Conservation (phyloP, 2,329 filamentous ascomycete species). For the Fusarium sublunatum region DNA sequence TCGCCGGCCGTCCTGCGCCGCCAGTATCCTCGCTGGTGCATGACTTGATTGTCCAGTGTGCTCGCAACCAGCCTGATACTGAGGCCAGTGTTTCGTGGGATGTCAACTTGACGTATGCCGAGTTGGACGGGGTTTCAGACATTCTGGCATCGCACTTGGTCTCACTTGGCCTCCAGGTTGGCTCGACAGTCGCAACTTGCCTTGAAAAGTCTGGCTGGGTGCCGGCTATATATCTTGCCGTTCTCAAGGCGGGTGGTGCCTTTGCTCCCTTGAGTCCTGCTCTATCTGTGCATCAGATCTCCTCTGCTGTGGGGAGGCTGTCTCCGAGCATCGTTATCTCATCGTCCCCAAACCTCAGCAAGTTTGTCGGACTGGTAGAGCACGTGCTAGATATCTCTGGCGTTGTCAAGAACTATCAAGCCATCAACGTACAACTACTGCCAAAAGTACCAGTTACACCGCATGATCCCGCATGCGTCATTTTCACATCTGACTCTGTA, state of each 20-base stretch:
- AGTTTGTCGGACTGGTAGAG: background rate
- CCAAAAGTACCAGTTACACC: background rate
- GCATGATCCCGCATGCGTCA: conserved; percentile 8
- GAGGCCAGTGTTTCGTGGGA: conserved; percentile 13
- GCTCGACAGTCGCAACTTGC: conserved; percentile 13
- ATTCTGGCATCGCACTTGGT: conserved; percentile 10
- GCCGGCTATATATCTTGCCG: conserved; percentile 17
- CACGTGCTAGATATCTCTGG: background rate
- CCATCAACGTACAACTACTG: background rate
- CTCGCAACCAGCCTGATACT: conserved; percentile 5
- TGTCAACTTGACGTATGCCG: conserved; percentile 9
- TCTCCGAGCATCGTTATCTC: conserved; percentile 2
- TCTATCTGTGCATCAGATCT: conserved; percentile 1
- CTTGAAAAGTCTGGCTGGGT: conserved; percentile 27
- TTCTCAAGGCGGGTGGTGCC: conserved; percentile 22
- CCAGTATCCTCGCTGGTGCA: background rate
- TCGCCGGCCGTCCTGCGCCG: background rate
- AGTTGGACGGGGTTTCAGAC: conserved; percentile 10
- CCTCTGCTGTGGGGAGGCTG: background rate
- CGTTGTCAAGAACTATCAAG: background rate
- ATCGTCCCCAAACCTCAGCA: conserved; percentile 1
- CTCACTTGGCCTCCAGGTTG: conserved; percentile 13
- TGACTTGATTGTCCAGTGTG: conserved; percentile 3
- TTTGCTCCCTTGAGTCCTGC: conserved; percentile 11
- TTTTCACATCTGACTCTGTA: conserved; percentile 4